These are phyloP conservation scores for Penicillium sp. DNA, from an alignment of 2,329 filamentous ascomycete species.

Conservation along the genomic window DNA sequence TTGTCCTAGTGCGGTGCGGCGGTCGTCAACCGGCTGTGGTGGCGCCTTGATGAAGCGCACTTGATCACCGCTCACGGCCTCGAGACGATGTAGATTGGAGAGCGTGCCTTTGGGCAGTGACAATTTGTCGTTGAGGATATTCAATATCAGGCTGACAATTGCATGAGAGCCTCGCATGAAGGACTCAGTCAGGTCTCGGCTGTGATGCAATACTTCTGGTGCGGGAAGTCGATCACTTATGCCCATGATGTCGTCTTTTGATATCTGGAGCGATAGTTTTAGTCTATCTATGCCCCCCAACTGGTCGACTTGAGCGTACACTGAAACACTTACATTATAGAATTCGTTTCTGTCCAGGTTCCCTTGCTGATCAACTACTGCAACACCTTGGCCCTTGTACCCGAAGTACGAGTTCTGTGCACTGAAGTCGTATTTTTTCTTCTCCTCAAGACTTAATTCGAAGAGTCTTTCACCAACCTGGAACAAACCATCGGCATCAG, in stretches of 20 bases:
- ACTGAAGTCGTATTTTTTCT: conserved; percentile 59
- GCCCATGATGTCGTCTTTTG: conserved; percentile 57
- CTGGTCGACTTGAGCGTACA: background rate
- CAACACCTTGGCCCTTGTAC: conserved; percentile 55
- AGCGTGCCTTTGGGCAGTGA: conserved; percentile 49
- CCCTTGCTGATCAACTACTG: conserved; percentile 53
- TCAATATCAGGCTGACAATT: conserved; percentile 51
- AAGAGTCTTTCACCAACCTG: conserved; percentile 52
- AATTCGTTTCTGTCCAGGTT: conserved; percentile 58
- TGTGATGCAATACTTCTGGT: conserved; percentile 46
- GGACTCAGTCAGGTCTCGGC: conserved; percentile 43
- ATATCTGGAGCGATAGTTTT: conserved; percentile 40
- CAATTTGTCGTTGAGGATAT: conserved; percentile 51
- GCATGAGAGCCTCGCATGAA: conserved; percentile 53
- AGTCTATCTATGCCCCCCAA: background rate
- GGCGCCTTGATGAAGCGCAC: conserved; percentile 58
- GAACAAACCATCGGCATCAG: conserved; percentile 53
- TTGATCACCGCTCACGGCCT: conserved; percentile 53
- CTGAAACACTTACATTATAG: conserved; percentile 52
- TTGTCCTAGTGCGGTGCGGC: conserved; percentile 52
- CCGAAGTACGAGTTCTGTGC: conserved; percentile 57
- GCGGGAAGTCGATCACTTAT: conserved; percentile 45
- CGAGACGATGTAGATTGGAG: conserved; percentile 51
- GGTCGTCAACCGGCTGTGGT: conserved; percentile 50
- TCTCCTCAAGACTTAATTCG: conserved; percentile 54